These are phyloP conservation scores for Colletotrichum tofieldiae DNA, from an alignment of 2,329 filamentous ascomycete species.

Conservation along the genomic window DNA sequence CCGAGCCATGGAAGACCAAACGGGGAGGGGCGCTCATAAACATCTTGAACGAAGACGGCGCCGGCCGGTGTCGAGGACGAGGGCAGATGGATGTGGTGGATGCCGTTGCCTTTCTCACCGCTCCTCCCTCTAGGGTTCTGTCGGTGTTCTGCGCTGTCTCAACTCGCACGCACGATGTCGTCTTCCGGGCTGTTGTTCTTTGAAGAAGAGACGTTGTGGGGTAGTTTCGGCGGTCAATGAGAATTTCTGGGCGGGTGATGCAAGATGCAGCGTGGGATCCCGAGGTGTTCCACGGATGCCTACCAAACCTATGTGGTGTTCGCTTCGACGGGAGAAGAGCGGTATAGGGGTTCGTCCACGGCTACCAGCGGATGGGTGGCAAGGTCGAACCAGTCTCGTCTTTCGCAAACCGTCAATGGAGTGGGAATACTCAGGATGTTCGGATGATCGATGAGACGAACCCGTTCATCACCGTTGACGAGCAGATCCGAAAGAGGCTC, in stretches of 20 bases:
- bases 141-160: conserved; percentile 27
- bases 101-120: conserved; percentile 21
- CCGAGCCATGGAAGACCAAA: conserved; percentile 37
- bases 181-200: conserved; percentile 34
- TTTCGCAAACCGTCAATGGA: not conserved
- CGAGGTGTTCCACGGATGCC: conserved; percentile 32
- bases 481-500: conserved; percentile 10
- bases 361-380: conserved; percentile 40
- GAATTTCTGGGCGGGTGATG: conserved; percentile 21
- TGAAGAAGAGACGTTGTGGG: conserved; percentile 22
- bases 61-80: not conserved
- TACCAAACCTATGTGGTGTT: conserved; percentile 12
- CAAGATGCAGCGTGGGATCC: conserved; percentile 34
- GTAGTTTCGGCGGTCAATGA: conserved; percentile 36
- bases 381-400: conserved; percentile 35
- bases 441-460: conserved; percentile 2
- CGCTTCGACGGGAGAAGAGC: conserved; percentile 27
- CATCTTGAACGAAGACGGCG: conserved; percentile 29
- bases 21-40: conserved; percentile 41
- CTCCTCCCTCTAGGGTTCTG: conserved; percentile 27
- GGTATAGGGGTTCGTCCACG: conserved; percentile 35
- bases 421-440: not conserved
- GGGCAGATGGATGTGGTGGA: not conserved
- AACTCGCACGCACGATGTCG: conserved; percentile 38
- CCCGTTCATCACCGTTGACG: not conserved